phyloP scores from a whole-genome alignment of 345 rosid species.

The Salix dunnii region DNA sequence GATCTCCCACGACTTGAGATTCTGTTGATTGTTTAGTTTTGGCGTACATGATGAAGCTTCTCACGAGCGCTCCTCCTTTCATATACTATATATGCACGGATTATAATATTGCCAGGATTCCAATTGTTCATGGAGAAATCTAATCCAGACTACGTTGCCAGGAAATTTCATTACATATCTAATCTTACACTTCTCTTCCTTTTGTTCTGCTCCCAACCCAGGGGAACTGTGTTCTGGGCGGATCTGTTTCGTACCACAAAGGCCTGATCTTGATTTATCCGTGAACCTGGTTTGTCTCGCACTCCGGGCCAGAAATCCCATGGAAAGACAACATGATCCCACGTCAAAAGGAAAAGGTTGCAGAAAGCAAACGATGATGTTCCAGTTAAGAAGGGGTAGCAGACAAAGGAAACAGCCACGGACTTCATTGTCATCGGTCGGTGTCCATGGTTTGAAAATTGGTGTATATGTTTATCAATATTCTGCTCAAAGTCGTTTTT shows the following conservation, averaged over 20 bases:
- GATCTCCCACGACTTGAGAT: not conserved
- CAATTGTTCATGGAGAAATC: not conserved
- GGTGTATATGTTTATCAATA: no score
- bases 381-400: not conserved
- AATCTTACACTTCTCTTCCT: not conserved
- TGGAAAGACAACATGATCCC: not conserved
- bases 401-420: not conserved
- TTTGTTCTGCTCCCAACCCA: not conserved
- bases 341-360: not conserved
- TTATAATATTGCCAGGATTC: not conserved
- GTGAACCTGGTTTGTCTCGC: not conserved
- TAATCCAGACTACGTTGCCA: not conserved
- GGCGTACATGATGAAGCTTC: not conserved
- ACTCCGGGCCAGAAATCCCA: not conserved
- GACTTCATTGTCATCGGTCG: no score
- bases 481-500: no score
- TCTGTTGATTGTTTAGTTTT: not conserved
- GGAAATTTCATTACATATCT: not conserved
- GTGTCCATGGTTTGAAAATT: no score
- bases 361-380: not conserved
- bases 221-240: not conserved
- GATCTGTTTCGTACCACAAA: not conserved
- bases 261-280: not conserved
- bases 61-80: not conserved
- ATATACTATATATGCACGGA: not conserved